These are phyloP conservation scores for Xylaria telfairii DNA, from an alignment of 495 filamentous ascomycete species.

Conservation along the genomic window DNA sequence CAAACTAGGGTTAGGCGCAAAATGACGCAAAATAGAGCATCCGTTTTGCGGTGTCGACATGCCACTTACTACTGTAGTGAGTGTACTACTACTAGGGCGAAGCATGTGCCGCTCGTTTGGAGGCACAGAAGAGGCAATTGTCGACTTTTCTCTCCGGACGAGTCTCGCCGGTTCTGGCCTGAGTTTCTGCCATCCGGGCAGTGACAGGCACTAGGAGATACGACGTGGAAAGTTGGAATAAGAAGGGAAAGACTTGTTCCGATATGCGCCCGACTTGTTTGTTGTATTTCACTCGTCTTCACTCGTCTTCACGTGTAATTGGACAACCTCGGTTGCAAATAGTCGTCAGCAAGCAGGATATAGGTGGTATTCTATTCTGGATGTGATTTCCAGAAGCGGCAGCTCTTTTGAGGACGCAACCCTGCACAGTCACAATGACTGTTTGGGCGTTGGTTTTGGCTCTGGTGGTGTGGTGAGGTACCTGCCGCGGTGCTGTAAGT, in stretches of 20 bases:
- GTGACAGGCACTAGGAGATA: background rate
- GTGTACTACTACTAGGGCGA: background rate
- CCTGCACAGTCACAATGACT: background rate
- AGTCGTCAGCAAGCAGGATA: constrained; percentile 15
- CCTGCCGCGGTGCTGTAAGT: background rate
- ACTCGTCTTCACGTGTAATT: background rate
- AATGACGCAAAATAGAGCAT: constrained; percentile 7
- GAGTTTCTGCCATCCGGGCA: background rate
- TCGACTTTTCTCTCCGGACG: background rate
- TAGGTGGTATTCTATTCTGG: constrained; percentile 13
- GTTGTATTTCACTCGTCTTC: background rate
- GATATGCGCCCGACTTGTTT: background rate
- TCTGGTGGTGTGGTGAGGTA: background rate
- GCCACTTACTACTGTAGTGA: background rate
- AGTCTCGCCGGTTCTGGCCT: background rate
- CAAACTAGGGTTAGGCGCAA: background rate
- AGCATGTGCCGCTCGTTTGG: constrained; percentile 17
- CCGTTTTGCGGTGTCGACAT: background rate
- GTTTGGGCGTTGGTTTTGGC: background rate
- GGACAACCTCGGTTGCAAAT: background rate
- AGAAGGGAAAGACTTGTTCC: background rate
- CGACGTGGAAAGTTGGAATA: background rate
- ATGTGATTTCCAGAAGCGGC: constrained; percentile 16
- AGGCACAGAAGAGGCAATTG: background rate
- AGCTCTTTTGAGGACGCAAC: constrained; percentile 10